Evolutionary conservation across 2,329 filamentous ascomycete species (phyloP).

Genomic region (Phyllosticta citriasiana): DNA sequence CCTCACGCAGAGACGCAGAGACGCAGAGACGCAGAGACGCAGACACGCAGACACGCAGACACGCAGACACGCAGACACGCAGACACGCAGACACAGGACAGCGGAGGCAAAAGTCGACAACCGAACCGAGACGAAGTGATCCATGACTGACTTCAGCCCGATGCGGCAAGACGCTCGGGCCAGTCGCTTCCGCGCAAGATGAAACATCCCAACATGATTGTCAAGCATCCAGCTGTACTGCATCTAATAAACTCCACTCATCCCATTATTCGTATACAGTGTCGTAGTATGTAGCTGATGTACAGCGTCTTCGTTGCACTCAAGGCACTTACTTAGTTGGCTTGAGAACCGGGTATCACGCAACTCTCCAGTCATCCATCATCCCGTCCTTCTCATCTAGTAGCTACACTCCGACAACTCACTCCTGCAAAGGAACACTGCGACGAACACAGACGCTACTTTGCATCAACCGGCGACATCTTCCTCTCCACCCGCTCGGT

Average conservation of each 20-base stretch:
- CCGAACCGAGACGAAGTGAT: constrained; percentile 3
- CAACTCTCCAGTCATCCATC: neutral
- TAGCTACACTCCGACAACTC: neutral
- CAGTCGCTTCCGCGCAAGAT: neutral
- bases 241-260: neutral
- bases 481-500: constrained; percentile 67
- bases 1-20: neutral
- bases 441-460: neutral
- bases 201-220: neutral
- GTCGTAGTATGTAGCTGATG: too few species aligned
- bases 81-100: neutral
- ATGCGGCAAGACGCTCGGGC: neutral
- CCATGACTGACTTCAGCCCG: neutral
- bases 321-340: neutral
- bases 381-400: neutral
- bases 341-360: neutral
- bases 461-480: constrained; percentile 54
- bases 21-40: neutral
- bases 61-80: neutral
- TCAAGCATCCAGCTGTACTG: neutral
- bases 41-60: neutral
- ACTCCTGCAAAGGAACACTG: neutral
- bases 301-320: neutral
- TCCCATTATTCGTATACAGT: neutral
- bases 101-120: too few species aligned